These are phyloP conservation scores for Hypoxylon sp. DNA, from an alignment of 2,329 filamentous ascomycete species.

Conservation along the genomic window DNA sequence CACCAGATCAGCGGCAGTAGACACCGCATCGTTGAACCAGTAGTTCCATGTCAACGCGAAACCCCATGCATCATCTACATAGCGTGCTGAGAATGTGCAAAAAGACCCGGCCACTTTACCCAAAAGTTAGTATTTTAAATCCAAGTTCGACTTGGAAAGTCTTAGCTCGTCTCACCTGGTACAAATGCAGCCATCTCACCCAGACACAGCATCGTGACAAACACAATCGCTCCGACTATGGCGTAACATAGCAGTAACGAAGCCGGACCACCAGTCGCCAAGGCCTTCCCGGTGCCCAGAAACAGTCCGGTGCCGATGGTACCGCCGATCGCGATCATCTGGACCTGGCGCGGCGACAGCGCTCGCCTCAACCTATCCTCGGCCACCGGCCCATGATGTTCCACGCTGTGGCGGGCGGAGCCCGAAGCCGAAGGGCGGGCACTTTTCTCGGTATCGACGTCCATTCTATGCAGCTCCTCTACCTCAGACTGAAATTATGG, in stretches of 20 bases:
- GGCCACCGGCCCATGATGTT: conserved; percentile 30
- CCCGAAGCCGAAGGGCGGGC: conserved; percentile 11
- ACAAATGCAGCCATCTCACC: conserved; percentile 74
- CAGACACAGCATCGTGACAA: conserved; percentile 70
- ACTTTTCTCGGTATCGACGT: conserved; percentile 43
- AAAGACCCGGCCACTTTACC: conserved; percentile 64
- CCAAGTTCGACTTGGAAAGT: neutral
- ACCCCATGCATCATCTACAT: conserved; percentile 68
- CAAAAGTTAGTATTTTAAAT: conserved; percentile 4
- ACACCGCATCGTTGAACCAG: conserved; percentile 77
- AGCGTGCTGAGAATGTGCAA: conserved; percentile 68
- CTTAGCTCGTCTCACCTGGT: conserved; percentile 52
- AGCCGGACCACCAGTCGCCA: conserved; percentile 72
- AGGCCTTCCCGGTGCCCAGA: conserved; percentile 72
- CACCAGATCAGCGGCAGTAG: conserved; percentile 72
- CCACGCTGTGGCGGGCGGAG: conserved; percentile 14
- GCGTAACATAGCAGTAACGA: conserved; percentile 71
- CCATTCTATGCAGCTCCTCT: conserved; percentile 24
- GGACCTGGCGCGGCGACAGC: conserved; percentile 73
- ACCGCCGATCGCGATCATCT: conserved; percentile 76
- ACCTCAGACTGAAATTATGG: neutral
- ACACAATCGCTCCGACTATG: conserved; percentile 71
- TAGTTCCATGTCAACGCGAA: conserved; percentile 72
- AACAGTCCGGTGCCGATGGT: conserved; percentile 74
- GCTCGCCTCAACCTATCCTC: conserved; percentile 67